Percentiles rank a stretch among this genome's conserved stretches.
These are phyloP conservation scores for Eucalyptus guilfoylei DNA, from an alignment of 345 rosid species.

Conservation along the genomic window DNA sequence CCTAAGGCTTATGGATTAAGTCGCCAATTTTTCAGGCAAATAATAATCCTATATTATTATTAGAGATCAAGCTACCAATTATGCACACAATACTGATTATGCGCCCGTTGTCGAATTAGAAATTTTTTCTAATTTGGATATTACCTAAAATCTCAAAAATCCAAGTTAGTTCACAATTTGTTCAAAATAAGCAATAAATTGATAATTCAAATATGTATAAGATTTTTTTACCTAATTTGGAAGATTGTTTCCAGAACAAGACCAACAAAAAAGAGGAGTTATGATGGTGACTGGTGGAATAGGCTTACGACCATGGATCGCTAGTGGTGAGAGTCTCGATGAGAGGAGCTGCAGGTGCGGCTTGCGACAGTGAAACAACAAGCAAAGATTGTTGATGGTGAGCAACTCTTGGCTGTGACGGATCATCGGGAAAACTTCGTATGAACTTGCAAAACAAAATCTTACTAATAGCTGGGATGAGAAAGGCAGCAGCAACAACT, in stretches of 20 bases:
- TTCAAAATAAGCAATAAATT: not conserved
- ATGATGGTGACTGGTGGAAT: fast-evolving
- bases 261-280: fast-evolving
- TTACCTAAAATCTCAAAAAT: not conserved
- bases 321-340: too few species aligned
- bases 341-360: too few species aligned
- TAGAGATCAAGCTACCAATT: not conserved
- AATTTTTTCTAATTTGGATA: not conserved
- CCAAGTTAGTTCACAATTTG: not conserved
- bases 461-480: too few species aligned
- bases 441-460: too few species aligned
- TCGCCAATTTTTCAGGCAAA: not conserved
- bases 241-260: not conserved
- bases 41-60: not conserved
- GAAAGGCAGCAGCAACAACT: fast-evolving
- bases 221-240: not conserved
- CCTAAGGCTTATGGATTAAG: not conserved
- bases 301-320: too few species aligned
- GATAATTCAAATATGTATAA: not conserved
- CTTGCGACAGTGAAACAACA: too few species aligned
- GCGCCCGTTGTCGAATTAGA: fast-evolving
- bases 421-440: too few species aligned
- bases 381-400: too few species aligned
- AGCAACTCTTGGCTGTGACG: too few species aligned
- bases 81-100: not conserved